phyloP scores from a whole-genome alignment of 2,329 filamentous ascomycete species.

The Aspergillus brasiliensis region DNA sequence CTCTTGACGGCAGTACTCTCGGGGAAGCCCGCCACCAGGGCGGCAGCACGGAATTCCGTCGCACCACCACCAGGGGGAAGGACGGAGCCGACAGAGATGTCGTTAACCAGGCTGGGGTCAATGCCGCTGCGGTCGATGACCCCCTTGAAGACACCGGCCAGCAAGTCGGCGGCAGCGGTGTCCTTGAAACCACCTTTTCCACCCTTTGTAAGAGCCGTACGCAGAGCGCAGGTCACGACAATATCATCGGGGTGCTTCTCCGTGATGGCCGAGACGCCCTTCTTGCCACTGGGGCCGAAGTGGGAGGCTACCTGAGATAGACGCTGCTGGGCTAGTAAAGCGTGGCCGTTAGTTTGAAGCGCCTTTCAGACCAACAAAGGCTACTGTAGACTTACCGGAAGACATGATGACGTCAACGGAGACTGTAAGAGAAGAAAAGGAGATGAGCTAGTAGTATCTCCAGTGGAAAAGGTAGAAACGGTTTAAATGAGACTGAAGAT shows the following conservation, averaged over 20 bases:
- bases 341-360: slow-evolving; percentile 15
- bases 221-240: slow-evolving; percentile 88
- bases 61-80: slow-evolving; percentile 91
- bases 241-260: slow-evolving; percentile 66
- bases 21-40: slow-evolving; percentile 87
- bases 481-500: slow-evolving; percentile 2
- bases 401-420: slow-evolving; percentile 42
- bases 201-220: slow-evolving; percentile 88
- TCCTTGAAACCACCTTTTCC: slow-evolving; percentile 96
- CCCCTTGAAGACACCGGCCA: slow-evolving; percentile 78
- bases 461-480: slow-evolving; percentile 5
- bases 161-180: slow-evolving; percentile 80
- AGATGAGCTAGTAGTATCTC: slow-evolving; percentile 3
- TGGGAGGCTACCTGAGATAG: slow-evolving; percentile 62
- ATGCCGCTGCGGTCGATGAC: slow-evolving; percentile 84
- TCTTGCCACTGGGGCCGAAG: slow-evolving; percentile 46
- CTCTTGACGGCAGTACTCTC: slow-evolving; percentile 80
- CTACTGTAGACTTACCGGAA: slow-evolving; percentile 36
- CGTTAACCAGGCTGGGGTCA: slow-evolving; percentile 84
- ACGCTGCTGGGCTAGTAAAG: slow-evolving; percentile 55
- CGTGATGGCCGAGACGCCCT: slow-evolving; percentile 38
- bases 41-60: slow-evolving; percentile 93
- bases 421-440: background rate
- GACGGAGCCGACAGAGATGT: slow-evolving; percentile 88
- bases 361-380: background rate